phyloP scores from a whole-genome alignment of 1,284 basidiomycete genomes.

The Naganishia albida region DNA sequence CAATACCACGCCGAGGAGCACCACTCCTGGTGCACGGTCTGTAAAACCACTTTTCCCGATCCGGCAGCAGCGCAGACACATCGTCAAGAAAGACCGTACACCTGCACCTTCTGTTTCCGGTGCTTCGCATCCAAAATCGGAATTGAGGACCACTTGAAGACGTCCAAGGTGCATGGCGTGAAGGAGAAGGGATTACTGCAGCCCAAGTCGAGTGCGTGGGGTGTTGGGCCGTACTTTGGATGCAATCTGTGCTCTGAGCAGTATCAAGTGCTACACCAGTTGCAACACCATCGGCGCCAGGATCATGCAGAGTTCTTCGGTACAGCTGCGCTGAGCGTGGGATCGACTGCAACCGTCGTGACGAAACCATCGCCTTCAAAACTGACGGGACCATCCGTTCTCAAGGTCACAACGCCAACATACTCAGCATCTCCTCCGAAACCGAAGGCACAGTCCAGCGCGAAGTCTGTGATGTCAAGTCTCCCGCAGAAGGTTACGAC shows the following conservation, averaged over 20 bases:
- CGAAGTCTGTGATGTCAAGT: background rate
- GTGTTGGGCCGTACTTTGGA: background rate
- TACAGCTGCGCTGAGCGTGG: background rate
- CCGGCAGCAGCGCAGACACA: background rate
- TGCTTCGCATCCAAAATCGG: constrained; percentile 1
- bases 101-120: constrained; percentile 13
- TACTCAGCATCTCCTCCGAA: background rate
- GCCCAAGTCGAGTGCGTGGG: background rate
- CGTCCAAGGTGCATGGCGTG: background rate
- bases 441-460: background rate
- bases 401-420: background rate
- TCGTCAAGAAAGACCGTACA: background rate
- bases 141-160: background rate
- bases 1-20: background rate
- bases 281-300: constrained; percentile 1
- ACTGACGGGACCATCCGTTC: background rate
- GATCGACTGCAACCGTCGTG: background rate
- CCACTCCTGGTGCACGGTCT: constrained; percentile 9
- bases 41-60: constrained; percentile 3
- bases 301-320: background rate
- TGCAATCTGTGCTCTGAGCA: background rate
- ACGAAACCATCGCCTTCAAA: background rate
- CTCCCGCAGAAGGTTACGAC: background rate
- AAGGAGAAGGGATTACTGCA: background rate
- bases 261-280: constrained; percentile 15